Evolutionary conservation across 179 eudicot genomes (phyloP).

Genomic region (Silene noctiflora): DNA sequence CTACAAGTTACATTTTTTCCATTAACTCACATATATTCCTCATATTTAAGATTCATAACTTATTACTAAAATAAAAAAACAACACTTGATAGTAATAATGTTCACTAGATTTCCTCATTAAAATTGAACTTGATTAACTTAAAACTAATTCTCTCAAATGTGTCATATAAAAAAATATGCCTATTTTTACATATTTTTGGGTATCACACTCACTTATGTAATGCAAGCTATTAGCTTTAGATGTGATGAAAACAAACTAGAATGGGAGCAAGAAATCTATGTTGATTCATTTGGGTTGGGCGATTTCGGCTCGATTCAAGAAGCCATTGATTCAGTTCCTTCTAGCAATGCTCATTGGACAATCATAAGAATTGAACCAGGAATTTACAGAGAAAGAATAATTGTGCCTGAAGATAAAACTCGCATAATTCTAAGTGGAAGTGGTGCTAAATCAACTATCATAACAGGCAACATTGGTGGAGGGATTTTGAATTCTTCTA

Average conservation of each 20-base stretch:
- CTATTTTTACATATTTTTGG: not conserved
- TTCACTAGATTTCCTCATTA: not conserved
- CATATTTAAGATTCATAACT: not conserved
- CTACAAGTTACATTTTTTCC: not conserved
- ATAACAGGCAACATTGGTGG: slow-evolving; percentile 56
- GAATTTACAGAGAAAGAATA: slow-evolving; percentile 60
- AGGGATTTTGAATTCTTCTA: slow-evolving; percentile 48
- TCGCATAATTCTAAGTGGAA: slow-evolving; percentile 52
- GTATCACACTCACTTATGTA: not conserved
- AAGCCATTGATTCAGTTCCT: slow-evolving; percentile 60
- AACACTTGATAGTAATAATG: not conserved
- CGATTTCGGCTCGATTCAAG: slow-evolving; percentile 47
- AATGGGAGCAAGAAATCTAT: slow-evolving; percentile 15
- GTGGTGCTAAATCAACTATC: slow-evolving; percentile 39
- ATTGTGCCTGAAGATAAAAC: slow-evolving; percentile 56
- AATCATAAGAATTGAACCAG: slow-evolving; percentile 58
- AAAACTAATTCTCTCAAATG: slow-evolving; percentile 5
- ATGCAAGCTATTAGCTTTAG: not conserved
- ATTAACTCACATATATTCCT: not conserved
- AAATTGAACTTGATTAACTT: not conserved
- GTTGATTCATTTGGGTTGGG: slow-evolving; percentile 56
- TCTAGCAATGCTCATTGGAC: slow-evolving; percentile 37
- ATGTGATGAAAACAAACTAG: not conserved
- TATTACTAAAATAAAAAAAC: not conserved
- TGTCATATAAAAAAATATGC: not conserved